phyloP scores from a whole-genome alignment of 257 asterid species.

The Jaltomata sinuosa region DNA sequence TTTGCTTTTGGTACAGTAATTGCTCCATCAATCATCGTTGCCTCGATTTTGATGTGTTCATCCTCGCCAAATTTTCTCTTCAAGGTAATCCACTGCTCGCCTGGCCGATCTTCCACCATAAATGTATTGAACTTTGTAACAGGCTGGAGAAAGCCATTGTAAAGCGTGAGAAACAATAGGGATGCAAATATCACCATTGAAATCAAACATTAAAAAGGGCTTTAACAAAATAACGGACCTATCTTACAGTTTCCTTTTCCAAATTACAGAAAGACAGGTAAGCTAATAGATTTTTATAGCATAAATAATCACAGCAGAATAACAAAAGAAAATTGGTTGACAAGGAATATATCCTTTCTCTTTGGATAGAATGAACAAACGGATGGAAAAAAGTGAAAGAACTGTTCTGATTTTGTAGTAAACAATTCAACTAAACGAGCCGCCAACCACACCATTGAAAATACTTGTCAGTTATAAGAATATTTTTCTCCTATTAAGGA shows the following conservation, averaged over 20 bases:
- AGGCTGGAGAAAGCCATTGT: slow-evolving; percentile 18
- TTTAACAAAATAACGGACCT: not conserved
- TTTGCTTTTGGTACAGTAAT: slow-evolving; percentile 10
- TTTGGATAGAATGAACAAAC: not conserved
- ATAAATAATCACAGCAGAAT: not conserved
- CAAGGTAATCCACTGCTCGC: slow-evolving; percentile 46
- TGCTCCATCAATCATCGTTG: slow-evolving; percentile 51
- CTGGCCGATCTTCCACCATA: slow-evolving; percentile 40
- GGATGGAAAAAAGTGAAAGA: not conserved
- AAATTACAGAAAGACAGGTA: not conserved
- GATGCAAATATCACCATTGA: not conserved
- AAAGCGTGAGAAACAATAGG: not conserved
- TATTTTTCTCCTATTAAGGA: not conserved
- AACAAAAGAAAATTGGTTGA: not conserved
- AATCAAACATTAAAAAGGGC: not conserved
- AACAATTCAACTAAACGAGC: not conserved
- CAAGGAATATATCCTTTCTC: not conserved
- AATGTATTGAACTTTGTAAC: slow-evolving; percentile 21
- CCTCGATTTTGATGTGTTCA: slow-evolving; percentile 48
- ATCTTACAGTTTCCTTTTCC: not conserved
- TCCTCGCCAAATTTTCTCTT: slow-evolving; percentile 18
- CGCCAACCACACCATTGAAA: not conserved
- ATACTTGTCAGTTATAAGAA: not conserved
- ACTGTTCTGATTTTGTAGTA: not conserved
- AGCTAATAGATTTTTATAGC: not conserved